Evolutionary conservation across 768 basidiomycete genomes (phyloP).

Genomic region (Suillus alpinus): DNA sequence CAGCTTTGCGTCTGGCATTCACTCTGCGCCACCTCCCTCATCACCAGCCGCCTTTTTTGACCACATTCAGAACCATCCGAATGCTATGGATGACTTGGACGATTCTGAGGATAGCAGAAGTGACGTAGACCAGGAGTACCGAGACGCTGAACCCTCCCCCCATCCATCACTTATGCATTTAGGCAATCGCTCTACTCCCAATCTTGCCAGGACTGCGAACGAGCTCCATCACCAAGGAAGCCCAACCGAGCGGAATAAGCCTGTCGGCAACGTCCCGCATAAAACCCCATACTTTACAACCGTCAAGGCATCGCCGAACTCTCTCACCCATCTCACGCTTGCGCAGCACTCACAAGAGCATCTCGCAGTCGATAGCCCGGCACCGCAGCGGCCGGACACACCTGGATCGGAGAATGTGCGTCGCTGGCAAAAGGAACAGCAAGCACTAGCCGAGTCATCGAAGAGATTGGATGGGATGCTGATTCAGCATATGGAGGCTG

Average conservation of each 20-base stretch:
- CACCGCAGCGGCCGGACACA: slow-evolving; percentile 15
- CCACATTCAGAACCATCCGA: slow-evolving; percentile 63
- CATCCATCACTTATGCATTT: slow-evolving; percentile 56
- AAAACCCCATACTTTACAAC: slow-evolving; percentile 46
- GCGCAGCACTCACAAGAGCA: slow-evolving; percentile 43
- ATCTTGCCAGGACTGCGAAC: slow-evolving; percentile 44
- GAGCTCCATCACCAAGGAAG: slow-evolving; percentile 34
- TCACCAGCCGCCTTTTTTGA: slow-evolving; percentile 76
- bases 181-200: slow-evolving; percentile 70
- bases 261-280: slow-evolving; percentile 51
- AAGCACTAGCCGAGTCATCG: slow-evolving; percentile 52
- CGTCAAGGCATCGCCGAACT: slow-evolving; percentile 35
- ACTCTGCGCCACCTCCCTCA: slow-evolving; percentile 61
- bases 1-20: slow-evolving; percentile 43
- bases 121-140: slow-evolving; percentile 38
- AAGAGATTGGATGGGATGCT: slow-evolving; percentile 76
- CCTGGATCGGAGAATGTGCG: slow-evolving; percentile 22
- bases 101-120: slow-evolving; percentile 46
- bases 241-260: slow-evolving; percentile 39
- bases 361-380: slow-evolving; percentile 16
- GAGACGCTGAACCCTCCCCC: slow-evolving; percentile 14
- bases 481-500: slow-evolving; percentile 77
- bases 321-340: slow-evolving; percentile 30
- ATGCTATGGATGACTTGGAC: slow-evolving; percentile 73
- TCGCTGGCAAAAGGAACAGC: slow-evolving; percentile 30